These are phyloP conservation scores for Lichtheimia ramosa DNA, from an alignment of 371 early-diverging fungal genomes.

Conservation along the genomic window DNA sequence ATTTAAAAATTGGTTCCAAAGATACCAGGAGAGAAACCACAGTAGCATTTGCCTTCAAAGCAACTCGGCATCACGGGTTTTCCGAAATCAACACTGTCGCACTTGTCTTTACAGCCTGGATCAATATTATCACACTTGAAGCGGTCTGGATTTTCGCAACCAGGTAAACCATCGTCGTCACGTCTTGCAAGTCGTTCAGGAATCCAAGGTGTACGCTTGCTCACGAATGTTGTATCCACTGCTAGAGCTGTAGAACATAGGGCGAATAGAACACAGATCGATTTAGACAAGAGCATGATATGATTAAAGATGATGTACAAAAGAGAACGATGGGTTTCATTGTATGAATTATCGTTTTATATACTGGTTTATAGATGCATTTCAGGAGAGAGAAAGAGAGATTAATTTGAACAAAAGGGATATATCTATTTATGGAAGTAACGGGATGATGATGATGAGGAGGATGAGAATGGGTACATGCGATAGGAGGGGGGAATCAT, in stretches of 20 bases:
- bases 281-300: conserved; percentile 6
- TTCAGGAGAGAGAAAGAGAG: too few relatives aligned
- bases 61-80: conserved; percentile 18
- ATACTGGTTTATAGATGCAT: too few relatives aligned
- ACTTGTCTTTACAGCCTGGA: conserved; percentile 9
- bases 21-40: conserved; percentile 10
- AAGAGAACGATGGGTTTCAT: neutral
- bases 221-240: conserved; percentile 2
- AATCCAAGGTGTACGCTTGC: conserved; percentile 6
- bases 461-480: too few relatives aligned
- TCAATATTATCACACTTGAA: conserved; percentile 17
- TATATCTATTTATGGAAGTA: neutral
- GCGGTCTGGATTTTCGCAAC: conserved; percentile 14
- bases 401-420: neutral
- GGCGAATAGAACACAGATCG: neutral
- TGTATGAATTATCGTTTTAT: too few relatives aligned
- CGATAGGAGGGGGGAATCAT: too few relatives aligned
- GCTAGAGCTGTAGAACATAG: neutral
- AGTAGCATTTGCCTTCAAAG: conserved; percentile 12
- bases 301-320: neutral
- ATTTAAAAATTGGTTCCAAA: neutral
- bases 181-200: conserved; percentile 11
- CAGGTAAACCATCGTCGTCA: conserved; percentile 15
- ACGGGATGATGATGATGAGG: too few relatives aligned
- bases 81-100: neutral